Percentiles rank a stretch among this genome's conserved stretches.
These are phyloP conservation scores for Lactarius tabidus DNA, from an alignment of 768 basidiomycete genomes.

Conservation along the genomic window DNA sequence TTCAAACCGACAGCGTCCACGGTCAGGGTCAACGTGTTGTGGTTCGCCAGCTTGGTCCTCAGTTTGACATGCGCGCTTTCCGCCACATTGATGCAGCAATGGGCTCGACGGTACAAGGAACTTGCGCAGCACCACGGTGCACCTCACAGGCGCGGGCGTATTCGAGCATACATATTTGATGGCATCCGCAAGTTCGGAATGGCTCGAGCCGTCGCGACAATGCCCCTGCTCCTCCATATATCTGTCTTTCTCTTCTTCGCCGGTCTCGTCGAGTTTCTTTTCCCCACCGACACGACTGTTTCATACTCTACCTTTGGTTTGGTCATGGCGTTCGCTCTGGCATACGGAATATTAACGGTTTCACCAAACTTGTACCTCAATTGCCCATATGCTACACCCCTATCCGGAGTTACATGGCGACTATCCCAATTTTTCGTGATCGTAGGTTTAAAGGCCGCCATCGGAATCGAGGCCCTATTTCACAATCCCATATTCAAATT, in stretches of 20 bases:
- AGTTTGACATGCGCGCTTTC: not conserved
- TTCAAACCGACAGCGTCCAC: not conserved
- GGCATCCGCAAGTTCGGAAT: not conserved
- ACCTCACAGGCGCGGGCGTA: not conserved
- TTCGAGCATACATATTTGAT: not conserved
- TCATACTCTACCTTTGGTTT: not conserved
- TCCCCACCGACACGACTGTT: not conserved
- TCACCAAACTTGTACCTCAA: not conserved
- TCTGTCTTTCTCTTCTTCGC: not conserved
- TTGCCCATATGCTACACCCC: not conserved
- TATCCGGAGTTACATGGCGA: not conserved
- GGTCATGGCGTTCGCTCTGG: not conserved
- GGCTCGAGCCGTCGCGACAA: not conserved
- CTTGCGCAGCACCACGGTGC: not conserved
- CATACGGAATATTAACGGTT: not conserved
- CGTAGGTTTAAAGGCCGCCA: not conserved
- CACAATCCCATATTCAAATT: not conserved
- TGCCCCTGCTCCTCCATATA: not conserved
- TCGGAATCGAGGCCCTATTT: not conserved
- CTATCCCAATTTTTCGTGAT: not conserved
- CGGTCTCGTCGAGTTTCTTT: not conserved
- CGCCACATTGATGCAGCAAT: slow-evolving; percentile 12
- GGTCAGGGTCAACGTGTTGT: slow-evolving; percentile 5
- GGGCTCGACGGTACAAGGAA: not conserved
- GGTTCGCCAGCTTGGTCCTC: slow-evolving; percentile 13